Evolutionary conservation across 1,139 yeast species (phyloP).

Genomic region (Geotrichum klebahnii): DNA sequence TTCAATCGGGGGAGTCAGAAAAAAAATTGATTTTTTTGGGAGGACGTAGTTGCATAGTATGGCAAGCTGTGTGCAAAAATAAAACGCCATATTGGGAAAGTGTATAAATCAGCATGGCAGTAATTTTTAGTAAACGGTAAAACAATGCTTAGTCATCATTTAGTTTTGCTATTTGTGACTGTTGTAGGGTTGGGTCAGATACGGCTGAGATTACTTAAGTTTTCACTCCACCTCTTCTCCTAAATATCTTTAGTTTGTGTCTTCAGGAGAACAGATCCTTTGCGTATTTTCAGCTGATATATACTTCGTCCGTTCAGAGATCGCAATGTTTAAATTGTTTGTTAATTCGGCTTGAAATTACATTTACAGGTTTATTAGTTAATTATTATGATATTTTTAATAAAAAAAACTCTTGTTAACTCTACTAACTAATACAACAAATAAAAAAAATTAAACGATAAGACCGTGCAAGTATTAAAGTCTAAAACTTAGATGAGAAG

Average conservation of each 20-base stretch:
- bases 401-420: too few species aligned
- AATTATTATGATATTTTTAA: too few species aligned
- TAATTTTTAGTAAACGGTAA: background rate
- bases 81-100: background rate
- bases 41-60: background rate
- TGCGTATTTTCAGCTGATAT: too few species aligned
- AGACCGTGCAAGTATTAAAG: background rate
- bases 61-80: too few species aligned
- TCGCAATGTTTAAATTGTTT: too few species aligned
- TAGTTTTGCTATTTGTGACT: background rate
- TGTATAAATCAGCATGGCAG: background rate
- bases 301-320: too few species aligned
- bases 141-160: background rate
- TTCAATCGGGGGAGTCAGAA: background rate
- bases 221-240: too few species aligned
- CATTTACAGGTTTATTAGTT: too few species aligned
- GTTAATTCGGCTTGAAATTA: too few species aligned
- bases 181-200: background rate
- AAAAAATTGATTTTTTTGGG: background rate
- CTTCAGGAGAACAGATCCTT: too few species aligned
- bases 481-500: constrained; percentile 26
- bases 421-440: too few species aligned
- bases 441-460: background rate
- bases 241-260: too few species aligned
- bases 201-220: background rate